Evolutionary conservation across 2,329 filamentous ascomycete genomes (phyloP).

Genomic region (Neurospora sp.): DNA sequence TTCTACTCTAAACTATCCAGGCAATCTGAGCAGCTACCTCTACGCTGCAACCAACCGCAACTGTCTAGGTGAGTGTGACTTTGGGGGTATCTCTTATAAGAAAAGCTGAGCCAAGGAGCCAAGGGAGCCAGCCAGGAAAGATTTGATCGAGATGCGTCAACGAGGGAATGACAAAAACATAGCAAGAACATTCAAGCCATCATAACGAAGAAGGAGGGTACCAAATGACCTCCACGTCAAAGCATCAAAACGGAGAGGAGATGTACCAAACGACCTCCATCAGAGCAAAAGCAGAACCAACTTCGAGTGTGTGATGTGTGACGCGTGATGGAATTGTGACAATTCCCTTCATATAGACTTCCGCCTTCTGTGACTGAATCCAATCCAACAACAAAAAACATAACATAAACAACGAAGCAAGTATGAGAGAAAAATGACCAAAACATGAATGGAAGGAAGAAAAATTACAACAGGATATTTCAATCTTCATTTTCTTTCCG

Average conservation of each 20-base stretch:
- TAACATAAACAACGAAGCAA: neutral
- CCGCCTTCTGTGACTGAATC: neutral
- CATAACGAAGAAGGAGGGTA: neutral
- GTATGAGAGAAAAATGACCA: neutral
- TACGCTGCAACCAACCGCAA: neutral
- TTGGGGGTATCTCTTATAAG: neutral
- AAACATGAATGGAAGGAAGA: neutral
- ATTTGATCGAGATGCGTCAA: no score
- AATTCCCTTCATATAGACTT: neutral
- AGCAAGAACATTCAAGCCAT: neutral
- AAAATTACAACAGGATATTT: constrained; percentile 3
- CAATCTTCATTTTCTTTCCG: neutral
- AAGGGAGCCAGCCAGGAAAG: neutral
- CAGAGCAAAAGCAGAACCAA: neutral
- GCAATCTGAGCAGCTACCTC: neutral
- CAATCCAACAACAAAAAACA: neutral
- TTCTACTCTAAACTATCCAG: neutral
- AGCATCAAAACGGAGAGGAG: no score
- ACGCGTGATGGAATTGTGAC: neutral
- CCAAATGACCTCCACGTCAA: neutral
- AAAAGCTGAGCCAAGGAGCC: neutral
- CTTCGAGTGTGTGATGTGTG: neutral
- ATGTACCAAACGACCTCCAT: neutral
- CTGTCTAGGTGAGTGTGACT: neutral
- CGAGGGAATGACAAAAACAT: no score